A percentile compares a stretch with the other conserved stretches of the same genome.
These are phyloP conservation scores for Ilex asprella DNA, from an alignment of 257 asterid species.

Conservation along the genomic window DNA sequence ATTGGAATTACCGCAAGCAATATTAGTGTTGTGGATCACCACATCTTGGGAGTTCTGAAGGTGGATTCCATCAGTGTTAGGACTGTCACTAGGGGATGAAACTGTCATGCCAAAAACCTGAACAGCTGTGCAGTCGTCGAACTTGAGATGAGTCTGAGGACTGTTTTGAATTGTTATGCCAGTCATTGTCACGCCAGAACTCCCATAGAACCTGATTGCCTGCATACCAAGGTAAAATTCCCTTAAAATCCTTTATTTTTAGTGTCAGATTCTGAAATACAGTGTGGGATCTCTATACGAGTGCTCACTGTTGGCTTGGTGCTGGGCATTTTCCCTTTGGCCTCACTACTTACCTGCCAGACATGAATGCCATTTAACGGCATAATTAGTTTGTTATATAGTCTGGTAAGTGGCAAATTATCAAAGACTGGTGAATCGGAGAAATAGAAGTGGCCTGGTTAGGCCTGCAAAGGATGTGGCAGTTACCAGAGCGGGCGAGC, in stretches of 20 bases:
- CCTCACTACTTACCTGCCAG: slow-evolving; percentile 43
- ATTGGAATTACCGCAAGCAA: slow-evolving; percentile 63
- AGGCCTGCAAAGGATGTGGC: no score
- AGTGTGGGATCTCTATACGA: no score
- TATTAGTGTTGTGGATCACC: slow-evolving; percentile 55
- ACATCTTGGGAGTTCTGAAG: slow-evolving; percentile 82
- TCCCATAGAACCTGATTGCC: slow-evolving; percentile 86
- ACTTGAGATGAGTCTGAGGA: slow-evolving; percentile 81
- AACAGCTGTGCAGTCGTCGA: slow-evolving; percentile 74
- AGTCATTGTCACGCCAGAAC: slow-evolving; percentile 72
- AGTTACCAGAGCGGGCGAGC: no score
- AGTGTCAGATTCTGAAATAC: no score
- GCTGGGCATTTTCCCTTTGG: slow-evolving; percentile 65
- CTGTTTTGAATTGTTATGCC: slow-evolving; percentile 75
- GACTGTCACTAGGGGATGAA: slow-evolving; percentile 84
- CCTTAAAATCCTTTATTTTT: no score
- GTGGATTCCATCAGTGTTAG: slow-evolving; percentile 93
- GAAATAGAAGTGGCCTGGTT: no score
- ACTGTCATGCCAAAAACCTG: slow-evolving; percentile 53
- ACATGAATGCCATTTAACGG: slow-evolving; percentile 46
- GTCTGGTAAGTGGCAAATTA: no score
- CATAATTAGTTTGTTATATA: slow-evolving; percentile 32
- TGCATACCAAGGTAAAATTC: slow-evolving; percentile 12
- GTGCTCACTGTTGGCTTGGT: slow-evolving; percentile 69
- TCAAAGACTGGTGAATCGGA: no score